Base-by-base conservation (phyloP, 2,329 filamentous ascomycete genomes). In the Penicillium concentricum region DNA sequence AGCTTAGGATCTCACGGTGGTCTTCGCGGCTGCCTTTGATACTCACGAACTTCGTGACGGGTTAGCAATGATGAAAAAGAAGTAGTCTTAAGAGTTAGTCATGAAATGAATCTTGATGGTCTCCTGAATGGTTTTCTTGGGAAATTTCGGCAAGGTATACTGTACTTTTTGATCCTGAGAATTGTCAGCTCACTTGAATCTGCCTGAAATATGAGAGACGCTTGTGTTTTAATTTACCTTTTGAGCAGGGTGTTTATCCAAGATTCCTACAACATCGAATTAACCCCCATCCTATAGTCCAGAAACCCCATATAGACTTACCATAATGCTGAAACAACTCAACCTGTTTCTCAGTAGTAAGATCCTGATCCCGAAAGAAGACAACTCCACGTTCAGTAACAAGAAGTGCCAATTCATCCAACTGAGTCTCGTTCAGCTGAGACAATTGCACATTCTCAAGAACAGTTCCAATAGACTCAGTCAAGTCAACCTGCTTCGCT, bases 331-430 rank as follows among this genome's bases (percentile, higher is more conserved):
- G 74, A 50, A 81, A 81, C 2, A 82, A 64, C 32, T 71, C 66
- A 12, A 78, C 76, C 43, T 67, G 63, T 39, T 61, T 43, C 5
- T 63, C 57, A 8, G 60, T 61, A n/a, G 57, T 59, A 22, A 81
- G 70, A 62, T 81, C 76, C 58, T 82, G 80, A 51, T 74, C 70
- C 10, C 60, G 50, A 24, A 67, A 80, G 61, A 81, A 81, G 22
- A 80, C 77, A 0, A 80, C 79, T 0, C 79, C 79, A 2, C 79
- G 72, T 59, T 81, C 76, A 13, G 72, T 73, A 3, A 79, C 76
- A 3, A 82, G 69, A 0, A 80, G 67, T 0, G 81, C 81, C 4
- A 83, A 72, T 54, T 83, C 81, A 60, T 83, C 80, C 3, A 82
- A 73, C 26, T 82, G 80, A 12, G 73, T 63, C 3, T 72, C 69